Evolutionary conservation across 345 rosid genomes (phyloP).

Genomic region (Linum trigynum): DNA sequence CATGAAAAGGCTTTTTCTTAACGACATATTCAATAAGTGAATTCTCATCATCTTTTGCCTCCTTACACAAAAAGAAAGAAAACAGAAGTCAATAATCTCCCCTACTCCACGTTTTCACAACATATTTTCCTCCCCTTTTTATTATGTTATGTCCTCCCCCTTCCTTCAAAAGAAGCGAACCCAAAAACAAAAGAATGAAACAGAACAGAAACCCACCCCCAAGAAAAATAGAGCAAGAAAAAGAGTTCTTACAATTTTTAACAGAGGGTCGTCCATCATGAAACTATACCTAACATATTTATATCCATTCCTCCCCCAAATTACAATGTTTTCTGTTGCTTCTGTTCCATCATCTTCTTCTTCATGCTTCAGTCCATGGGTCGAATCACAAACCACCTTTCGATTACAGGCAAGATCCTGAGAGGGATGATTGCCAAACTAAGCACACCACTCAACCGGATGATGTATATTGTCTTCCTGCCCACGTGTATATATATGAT

Average conservation of each 20-base stretch:
- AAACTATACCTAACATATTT: background rate
- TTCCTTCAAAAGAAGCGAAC: constrained; percentile 43
- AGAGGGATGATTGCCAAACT: background rate
- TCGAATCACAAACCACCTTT: too few relatives aligned
- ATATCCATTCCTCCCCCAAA: background rate
- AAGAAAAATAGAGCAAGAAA: background rate
- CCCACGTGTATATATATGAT: background rate
- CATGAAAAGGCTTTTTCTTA: background rate
- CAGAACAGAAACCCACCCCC: background rate
- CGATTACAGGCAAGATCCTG: too few relatives aligned
- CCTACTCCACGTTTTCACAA: background rate
- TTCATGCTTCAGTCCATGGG: too few relatives aligned
- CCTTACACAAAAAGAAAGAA: background rate
- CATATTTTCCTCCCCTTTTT: constrained; percentile 6
- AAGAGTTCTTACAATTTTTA: constrained; percentile 12
- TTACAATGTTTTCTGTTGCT: too few relatives aligned
- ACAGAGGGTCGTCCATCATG: constrained; percentile 10
- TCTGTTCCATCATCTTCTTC: too few relatives aligned
- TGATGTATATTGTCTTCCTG: background rate
- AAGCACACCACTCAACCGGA: background rate
- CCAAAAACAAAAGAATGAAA: constrained; percentile 39
- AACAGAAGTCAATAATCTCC: background rate
- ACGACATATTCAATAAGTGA: background rate
- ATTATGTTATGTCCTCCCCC: background rate
- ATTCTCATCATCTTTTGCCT: background rate